These are phyloP conservation scores for Myxozyma lipomycoides DNA, from an alignment of 805 yeast genomes.

Conservation along the genomic window DNA sequence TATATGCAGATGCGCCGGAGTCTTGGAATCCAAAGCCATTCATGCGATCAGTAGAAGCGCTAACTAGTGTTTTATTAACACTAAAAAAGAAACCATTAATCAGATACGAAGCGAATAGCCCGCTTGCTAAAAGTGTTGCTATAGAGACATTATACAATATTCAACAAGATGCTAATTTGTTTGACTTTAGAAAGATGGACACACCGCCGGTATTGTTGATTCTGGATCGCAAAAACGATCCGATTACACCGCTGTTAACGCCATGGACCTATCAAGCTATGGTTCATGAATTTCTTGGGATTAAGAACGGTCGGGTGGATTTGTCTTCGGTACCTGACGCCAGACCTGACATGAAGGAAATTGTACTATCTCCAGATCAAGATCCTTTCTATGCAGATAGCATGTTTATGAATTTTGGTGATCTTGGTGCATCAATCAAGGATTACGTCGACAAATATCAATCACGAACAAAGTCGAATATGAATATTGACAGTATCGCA, in stretches of 20 bases:
- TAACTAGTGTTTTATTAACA: slow-evolving; percentile 61
- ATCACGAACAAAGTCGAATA: slow-evolving; percentile 67
- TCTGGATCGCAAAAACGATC: slow-evolving; percentile 83
- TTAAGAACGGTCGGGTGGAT: slow-evolving; percentile 74
- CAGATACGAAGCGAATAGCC: slow-evolving; percentile 69
- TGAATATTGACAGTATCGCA: slow-evolving; percentile 68
- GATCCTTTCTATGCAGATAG: slow-evolving; percentile 77
- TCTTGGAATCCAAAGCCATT: slow-evolving; percentile 49
- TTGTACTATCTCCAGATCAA: slow-evolving; percentile 61
- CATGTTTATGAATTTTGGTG: slow-evolving; percentile 91
- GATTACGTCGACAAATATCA: slow-evolving; percentile 80
- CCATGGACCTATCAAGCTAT: slow-evolving; percentile 99
- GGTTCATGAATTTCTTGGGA: slow-evolving; percentile 90
- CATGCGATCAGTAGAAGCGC: slow-evolving; percentile 42
- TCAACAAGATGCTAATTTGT: slow-evolving; percentile 47
- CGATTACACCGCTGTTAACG: slow-evolving; percentile 82
- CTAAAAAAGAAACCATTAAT: slow-evolving; percentile 74
- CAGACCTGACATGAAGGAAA: slow-evolving; percentile 55
- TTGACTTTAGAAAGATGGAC: slow-evolving; percentile 63
- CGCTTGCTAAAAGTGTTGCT: slow-evolving; percentile 62
- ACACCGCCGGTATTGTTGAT: slow-evolving; percentile 69
- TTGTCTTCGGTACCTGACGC: slow-evolving; percentile 54
- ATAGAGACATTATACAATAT: slow-evolving; percentile 49
- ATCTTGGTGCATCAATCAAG: slow-evolving; percentile 82
- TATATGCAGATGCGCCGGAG: slow-evolving; percentile 41